Base-by-base conservation (phyloP, 2,329 filamentous ascomycete genomes). In the Aquanectria penicillioides region DNA sequence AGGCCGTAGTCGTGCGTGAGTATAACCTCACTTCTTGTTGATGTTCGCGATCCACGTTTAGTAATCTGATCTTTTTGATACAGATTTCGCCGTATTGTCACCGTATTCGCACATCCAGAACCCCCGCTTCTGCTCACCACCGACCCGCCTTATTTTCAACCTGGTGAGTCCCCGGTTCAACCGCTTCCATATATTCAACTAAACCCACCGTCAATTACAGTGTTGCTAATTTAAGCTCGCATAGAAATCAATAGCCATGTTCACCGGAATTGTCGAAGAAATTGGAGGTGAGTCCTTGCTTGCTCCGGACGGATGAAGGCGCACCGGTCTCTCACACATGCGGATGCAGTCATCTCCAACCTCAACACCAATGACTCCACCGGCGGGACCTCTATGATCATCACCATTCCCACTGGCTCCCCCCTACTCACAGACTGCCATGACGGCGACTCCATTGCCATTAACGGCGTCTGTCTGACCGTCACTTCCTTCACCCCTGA, bases 391-490 rank as follows among this genome's bases (percentile, higher is more conserved):
- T 95, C 93, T 37, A 84, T 98, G 71, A 97, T 92, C 65, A 95
- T 99, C 77, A 85, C 86, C 66, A 83, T 94, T 66, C 81, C 83
- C 11, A 79, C 85, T 8, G 80, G 80, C 65, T 89, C 89, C 58
- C 81, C 83, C n/a, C 91, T 99, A 59, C 89, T 99, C 66, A 83
- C 81, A 29, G 95, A 97, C 77, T 91, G 87, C 65, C 88, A 93
- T 68, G 82, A 97, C 20, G 95, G 95, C 66, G 95, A 99, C 82
- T 96, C 92, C 74, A 98, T 99, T 75, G 87, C 89, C 74, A 86
- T 99, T 75, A 99, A 99, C 80, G 95, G 95, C 72, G 94, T 93
- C 71, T 99, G 95, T 76, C 87, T 99, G 49, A 99, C 95, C 11
- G 91, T 98, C 54, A 97, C 80, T 20, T 76, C 78, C 54, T 84